Conservation (phyloP, 306 rosid genomes). For the Glycine soja region DNA sequence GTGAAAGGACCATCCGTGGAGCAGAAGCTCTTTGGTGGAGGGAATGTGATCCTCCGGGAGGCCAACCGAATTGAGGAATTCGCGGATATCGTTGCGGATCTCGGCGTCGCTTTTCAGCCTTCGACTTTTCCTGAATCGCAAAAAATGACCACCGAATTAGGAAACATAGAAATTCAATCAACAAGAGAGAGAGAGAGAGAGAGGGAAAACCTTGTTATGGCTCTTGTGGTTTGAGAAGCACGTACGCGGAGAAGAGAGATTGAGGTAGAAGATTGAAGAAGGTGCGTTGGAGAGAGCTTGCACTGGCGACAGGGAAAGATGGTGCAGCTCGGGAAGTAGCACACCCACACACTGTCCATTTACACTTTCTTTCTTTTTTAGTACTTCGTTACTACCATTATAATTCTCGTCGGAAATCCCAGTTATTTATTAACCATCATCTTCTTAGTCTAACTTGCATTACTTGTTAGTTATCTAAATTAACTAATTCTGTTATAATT, state of each 20-base stretch:
- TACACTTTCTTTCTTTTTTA: neutral
- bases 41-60: slow-evolving; percentile 78
- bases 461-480: too few relatives aligned
- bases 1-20: slow-evolving; percentile 74
- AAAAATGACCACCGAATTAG: neutral
- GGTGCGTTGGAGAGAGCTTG: slow-evolving; percentile 8
- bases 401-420: too few relatives aligned
- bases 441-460: too few relatives aligned
- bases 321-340: slow-evolving; percentile 23
- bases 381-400: too few relatives aligned
- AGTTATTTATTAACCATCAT: too few relatives aligned
- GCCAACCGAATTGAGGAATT: slow-evolving; percentile 65
- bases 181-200: neutral
- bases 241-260: neutral
- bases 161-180: neutral
- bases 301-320: slow-evolving; percentile 3
- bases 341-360: slow-evolving; percentile 29
- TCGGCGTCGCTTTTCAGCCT: slow-evolving; percentile 76
- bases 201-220: slow-evolving; percentile 21
- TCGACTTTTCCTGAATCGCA: slow-evolving; percentile 57
- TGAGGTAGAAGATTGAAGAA: neutral
- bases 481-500: too few relatives aligned
- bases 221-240: slow-evolving; percentile 16
- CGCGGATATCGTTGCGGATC: slow-evolving; percentile 72
- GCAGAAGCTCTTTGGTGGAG: slow-evolving; percentile 75